A percentile compares a stretch with the other conserved stretches of the same genome.
These are phyloP conservation scores for Diaporthe helianthi DNA, from an alignment of 2,329 filamentous ascomycete species.

Conservation along the genomic window DNA sequence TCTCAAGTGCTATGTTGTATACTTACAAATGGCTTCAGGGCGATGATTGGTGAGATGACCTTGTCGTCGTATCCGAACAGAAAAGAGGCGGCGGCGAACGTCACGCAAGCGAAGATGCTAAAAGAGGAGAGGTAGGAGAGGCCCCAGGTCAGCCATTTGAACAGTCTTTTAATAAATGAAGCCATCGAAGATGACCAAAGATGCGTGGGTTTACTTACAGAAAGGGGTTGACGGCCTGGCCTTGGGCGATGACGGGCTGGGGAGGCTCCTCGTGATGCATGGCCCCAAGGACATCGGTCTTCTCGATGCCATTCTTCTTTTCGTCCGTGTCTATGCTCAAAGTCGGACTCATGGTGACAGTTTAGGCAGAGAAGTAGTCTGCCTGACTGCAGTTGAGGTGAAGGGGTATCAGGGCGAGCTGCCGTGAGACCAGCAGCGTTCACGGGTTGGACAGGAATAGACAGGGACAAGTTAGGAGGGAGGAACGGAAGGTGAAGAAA, in stretches of 20 bases:
- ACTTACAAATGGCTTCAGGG: constrained; percentile 29
- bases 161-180: neutral
- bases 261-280: constrained; percentile 25
- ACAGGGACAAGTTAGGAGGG: neutral
- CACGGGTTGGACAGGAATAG: neutral
- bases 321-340: constrained; percentile 23
- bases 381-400: neutral
- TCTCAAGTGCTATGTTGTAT: neutral
- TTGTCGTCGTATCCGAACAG: constrained; percentile 32
- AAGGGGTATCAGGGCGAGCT: neutral
- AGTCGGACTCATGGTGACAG: neutral
- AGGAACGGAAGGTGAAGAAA: too few relatives aligned
- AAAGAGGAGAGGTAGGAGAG: neutral
- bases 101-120: constrained; percentile 26
- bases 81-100: constrained; percentile 27
- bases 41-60: constrained; percentile 27
- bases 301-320: constrained; percentile 7
- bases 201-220: neutral
- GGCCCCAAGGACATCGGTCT: constrained; percentile 10
- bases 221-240: constrained; percentile 28
- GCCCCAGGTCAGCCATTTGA: neutral
- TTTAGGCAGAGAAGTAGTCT: neutral
- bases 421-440: neutral
- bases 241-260: neutral
- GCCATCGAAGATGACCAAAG: neutral